Base-by-base conservation (phyloP, 148 eudicot genomes). In the Amaranthus cruentus region DNA sequence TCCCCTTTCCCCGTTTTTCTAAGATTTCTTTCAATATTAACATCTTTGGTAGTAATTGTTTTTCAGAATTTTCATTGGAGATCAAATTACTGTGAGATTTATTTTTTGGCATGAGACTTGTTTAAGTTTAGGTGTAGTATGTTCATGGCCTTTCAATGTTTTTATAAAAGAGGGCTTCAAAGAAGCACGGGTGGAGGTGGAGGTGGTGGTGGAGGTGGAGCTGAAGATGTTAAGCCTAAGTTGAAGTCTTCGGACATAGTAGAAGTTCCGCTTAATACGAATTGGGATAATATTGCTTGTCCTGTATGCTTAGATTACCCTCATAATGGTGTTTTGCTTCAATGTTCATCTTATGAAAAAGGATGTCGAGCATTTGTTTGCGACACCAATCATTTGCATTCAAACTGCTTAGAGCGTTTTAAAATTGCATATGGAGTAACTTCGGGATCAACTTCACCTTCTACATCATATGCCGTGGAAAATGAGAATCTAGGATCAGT, bases 301-400 rank as follows among this genome's bases (percentile, higher is more conserved):
- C 97, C 98, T 53, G 87, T 94, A 77, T 94, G 98, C 87, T 85
- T 94, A 85, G 97, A 91, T 79, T 81, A 82, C 77, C 98, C 98
- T 71, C 98, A 94, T 72, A 94, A 94, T 71, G 61, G 92, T 70
- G 98, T 94, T 50, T 84, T 94, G 66, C 98, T 94, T 80, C 97
- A 87, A n/a, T 94, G 98, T 79, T 85, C 98, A 58, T 94, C 98
- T 42, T 87, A 83, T 75, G 86, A 80, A 48, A 88, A 89, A 80
- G 98, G 98, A 49, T 94, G 98, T 55, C 87, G 96, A 21, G 85
- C 98, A 52, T 94, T 87, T 67, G 92, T 91, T 49, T 94, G 98
- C 51, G 93, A 89, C 83, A 94, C 98, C 55, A 86, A 83, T 76
- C 98, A 94, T 77, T 83, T 94, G 84, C 98, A 91, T 73, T 89